Base-by-base conservation (phyloP, 139 green algal genomes). In the Gonium pectorale region DNA sequence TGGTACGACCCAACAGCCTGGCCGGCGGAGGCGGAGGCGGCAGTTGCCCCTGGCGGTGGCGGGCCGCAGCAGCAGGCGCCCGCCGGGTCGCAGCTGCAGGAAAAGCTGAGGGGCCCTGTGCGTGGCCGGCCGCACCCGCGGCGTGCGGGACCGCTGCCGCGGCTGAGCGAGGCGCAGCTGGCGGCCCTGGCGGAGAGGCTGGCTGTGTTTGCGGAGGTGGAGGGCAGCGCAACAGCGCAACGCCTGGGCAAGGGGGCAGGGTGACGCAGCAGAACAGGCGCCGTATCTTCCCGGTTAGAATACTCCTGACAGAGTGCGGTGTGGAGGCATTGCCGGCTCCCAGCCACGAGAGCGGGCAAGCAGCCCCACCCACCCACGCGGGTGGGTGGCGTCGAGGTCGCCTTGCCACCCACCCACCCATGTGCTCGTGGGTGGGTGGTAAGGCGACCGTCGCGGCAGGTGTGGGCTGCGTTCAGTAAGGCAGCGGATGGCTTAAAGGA, bases 1-100 rank as follows among this genome's bases (percentile, higher is more conserved):
- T 93, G 86, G 86, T 93, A 91, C 66, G 79, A 87, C 49, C 41
- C 37, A 2, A 21, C 67, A 5, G 72, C 52, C 35, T 87, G 81
- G 56, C 29, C 37, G 24, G 15, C 24, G 31, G 51, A 51, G 13
- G 33, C 37, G 51, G 33, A 62, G 26, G 68, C 22, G 4, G 26
- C 22, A 5, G 8, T n/a, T 7, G 22, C 56, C 19, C 21, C 63
- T 7, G 33, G 63, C 63, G 9, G 63, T 13, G 6, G 67, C 40
- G 33, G 67, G 24, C 31, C 19, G 67, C 38, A 44, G 40, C 21
- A 52, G 31, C 8, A 35, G 67, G 5, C 3, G 67, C 63, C 52
- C 5, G 21, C 22, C 31, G 40, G 29, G 68, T 43, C 5, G 27
- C 43, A 40, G 68, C 68, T 9, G 29, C 71, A 51, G 33, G 21